A percentile compares a stretch with the other conserved stretches of the same genome.
Conservation (phyloP, 148 eudicot genomes). For the Bassia scoparia region DNA sequence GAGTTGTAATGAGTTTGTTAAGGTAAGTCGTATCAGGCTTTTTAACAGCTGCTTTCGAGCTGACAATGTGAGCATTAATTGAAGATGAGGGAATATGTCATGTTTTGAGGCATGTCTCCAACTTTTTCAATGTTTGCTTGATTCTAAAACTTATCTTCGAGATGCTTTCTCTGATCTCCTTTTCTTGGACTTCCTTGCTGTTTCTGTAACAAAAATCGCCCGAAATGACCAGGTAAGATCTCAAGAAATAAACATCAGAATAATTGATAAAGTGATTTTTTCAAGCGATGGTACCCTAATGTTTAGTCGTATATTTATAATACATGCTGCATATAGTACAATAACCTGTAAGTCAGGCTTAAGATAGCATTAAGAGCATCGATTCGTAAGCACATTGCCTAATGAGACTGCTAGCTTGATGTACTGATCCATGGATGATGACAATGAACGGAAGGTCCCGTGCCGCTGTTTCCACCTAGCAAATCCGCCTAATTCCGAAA, state of each 20-base stretch:
- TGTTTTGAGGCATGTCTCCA: slow-evolving; percentile 35
- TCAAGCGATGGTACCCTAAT: no score
- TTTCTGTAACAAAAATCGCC: slow-evolving; percentile 27
- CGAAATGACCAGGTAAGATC: no score
- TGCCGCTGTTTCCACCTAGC: slow-evolving; percentile 73
- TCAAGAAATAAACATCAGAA: no score
- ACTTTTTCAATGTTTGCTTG: slow-evolving; percentile 49
- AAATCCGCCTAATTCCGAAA: slow-evolving; percentile 34
- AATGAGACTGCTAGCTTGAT: slow-evolving; percentile 34
- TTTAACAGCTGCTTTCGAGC: slow-evolving; percentile 38
- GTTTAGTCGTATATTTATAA: no score
- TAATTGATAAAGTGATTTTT: no score
- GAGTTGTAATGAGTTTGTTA: slow-evolving; percentile 23
- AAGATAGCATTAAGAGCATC: slow-evolving; percentile 44
- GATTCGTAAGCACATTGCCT: slow-evolving; percentile 53
- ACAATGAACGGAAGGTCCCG: slow-evolving; percentile 48
- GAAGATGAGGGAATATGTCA: slow-evolving; percentile 39
- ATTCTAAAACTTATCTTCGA: slow-evolving; percentile 42
- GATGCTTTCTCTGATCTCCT: slow-evolving; percentile 33
- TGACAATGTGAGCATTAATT: slow-evolving; percentile 33
- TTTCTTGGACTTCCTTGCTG: slow-evolving; percentile 25
- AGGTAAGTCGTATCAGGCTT: slow-evolving; percentile 33
- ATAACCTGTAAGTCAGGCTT: slow-evolving; percentile 37
- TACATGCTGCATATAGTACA: no score
- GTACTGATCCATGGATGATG: slow-evolving; percentile 77